A percentile compares a stretch with the other conserved stretches of the same genome.
Evolutionary conservation across 2,329 filamentous ascomycete species (phyloP).

Genomic region (Fusarium lyarnte): DNA sequence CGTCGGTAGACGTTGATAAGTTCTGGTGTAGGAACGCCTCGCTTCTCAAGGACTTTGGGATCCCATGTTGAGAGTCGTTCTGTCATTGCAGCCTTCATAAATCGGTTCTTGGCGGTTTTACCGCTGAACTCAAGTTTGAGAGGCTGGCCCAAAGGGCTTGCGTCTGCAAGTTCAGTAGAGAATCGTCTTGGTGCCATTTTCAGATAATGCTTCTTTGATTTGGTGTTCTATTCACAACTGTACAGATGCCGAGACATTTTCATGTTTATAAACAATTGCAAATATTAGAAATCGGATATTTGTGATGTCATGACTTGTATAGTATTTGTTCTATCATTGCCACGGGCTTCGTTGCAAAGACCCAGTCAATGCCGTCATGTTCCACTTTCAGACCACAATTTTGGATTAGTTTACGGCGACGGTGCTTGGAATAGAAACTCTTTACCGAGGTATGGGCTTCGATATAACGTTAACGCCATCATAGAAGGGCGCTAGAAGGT

Average conservation of each 20-base stretch:
- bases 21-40: conserved; percentile 54
- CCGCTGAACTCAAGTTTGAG: conserved; percentile 62
- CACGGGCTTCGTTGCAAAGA: background rate
- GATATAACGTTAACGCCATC: background rate
- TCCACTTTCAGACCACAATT: conserved; percentile 11
- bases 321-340: background rate
- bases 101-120: conserved; percentile 69
- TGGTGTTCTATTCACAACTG: accelerated
- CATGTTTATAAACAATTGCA: background rate
- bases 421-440: background rate
- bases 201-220: background rate
- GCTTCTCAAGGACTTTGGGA: conserved; percentile 58
- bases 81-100: conserved; percentile 74
- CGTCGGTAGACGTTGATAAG: conserved; percentile 63
- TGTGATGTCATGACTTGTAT: conserved; percentile 19
- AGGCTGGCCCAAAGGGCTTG: conserved; percentile 52
- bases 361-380: conserved; percentile 20
- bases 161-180: background rate
- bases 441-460: background rate
- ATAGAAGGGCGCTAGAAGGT: background rate
- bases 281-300: background rate
- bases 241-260: accelerated
- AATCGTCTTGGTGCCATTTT: conserved; percentile 22
- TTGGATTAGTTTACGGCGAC: background rate
- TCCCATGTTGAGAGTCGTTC: conserved; percentile 71